phyloP scores from a whole-genome alignment of 352 stramenopile species.

The Pythium folliculosum region DNA sequence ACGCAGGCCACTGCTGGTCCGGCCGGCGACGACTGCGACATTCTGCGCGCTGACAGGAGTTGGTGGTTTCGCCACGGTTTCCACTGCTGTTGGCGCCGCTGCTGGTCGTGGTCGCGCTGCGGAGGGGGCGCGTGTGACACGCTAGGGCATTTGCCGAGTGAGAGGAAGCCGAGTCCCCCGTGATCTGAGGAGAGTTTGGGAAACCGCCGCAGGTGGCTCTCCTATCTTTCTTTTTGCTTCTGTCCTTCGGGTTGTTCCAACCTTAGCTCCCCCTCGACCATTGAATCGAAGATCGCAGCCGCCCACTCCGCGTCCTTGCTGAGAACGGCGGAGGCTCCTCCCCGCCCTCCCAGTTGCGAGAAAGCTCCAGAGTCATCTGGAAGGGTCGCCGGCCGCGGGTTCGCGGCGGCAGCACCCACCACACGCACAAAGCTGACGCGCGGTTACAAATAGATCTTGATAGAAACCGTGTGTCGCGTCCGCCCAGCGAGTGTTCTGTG shows the following conservation, averaged over 20 bases:
- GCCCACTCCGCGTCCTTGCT: neutral
- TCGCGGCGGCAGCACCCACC: neutral
- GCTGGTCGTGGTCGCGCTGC: neutral
- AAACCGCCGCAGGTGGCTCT: neutral
- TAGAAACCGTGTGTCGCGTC: neutral
- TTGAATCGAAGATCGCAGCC: constrained; percentile 8
- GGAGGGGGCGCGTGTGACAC: neutral
- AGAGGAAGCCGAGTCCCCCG: neutral
- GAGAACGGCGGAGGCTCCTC: neutral
- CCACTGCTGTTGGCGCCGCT: neutral
- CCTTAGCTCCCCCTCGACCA: constrained; percentile 3
- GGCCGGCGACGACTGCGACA: constrained; percentile 5
- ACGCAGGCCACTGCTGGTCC: neutral
- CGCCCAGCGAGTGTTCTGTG: neutral
- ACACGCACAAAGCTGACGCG: constrained; percentile 4
- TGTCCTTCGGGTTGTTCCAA: neutral
- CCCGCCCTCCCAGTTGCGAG: neutral
- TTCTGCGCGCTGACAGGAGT: neutral
- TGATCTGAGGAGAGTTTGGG: neutral
- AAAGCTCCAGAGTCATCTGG: neutral
- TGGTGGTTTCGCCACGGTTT: constrained; percentile 10
- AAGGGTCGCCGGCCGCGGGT: neutral
- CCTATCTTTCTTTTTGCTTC: neutral
- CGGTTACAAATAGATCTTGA: constrained; percentile 1
- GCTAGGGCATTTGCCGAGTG: constrained; percentile 13